These are phyloP conservation scores for Geotrichum ghanense DNA, from an alignment of 805 yeast genomes.

Conservation along the genomic window DNA sequence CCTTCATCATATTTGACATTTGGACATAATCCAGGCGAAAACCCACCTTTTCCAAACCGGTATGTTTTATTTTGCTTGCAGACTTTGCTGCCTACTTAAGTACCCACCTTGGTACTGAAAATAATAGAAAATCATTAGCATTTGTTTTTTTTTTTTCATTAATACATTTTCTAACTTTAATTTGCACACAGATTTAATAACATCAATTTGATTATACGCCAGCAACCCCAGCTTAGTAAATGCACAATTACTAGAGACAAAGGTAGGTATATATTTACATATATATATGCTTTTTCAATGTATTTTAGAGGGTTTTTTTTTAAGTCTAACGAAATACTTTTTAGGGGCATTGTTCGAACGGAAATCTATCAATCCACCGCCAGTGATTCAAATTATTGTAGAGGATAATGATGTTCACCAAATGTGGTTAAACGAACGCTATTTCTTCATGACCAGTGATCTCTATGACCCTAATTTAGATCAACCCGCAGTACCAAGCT, in stretches of 20 bases:
- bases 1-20: slow-evolving; percentile 1
- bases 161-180: not conserved
- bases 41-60: not conserved
- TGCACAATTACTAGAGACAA: slow-evolving; percentile 2
- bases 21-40: not conserved
- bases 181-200: not conserved
- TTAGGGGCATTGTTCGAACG: slow-evolving; percentile 1
- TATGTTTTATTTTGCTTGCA: not conserved
- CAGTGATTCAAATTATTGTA: slow-evolving; percentile 3
- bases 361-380: slow-evolving; percentile 2
- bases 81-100: no score
- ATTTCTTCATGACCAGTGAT: not conserved
- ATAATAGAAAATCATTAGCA: no score
- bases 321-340: no score
- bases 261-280: slow-evolving; percentile 1
- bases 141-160: not conserved
- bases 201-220: slow-evolving; percentile 1
- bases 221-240: slow-evolving; percentile 1
- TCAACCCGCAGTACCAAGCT: not conserved
- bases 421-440: slow-evolving; percentile 1
- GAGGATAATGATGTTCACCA: not conserved
- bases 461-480: not conserved
- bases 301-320: no score
- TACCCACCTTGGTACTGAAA: no score
- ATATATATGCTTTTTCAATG: not conserved